Evolutionary conservation across 2,329 filamentous ascomycete species (phyloP).

Genomic region (Penicillium sp.): DNA sequence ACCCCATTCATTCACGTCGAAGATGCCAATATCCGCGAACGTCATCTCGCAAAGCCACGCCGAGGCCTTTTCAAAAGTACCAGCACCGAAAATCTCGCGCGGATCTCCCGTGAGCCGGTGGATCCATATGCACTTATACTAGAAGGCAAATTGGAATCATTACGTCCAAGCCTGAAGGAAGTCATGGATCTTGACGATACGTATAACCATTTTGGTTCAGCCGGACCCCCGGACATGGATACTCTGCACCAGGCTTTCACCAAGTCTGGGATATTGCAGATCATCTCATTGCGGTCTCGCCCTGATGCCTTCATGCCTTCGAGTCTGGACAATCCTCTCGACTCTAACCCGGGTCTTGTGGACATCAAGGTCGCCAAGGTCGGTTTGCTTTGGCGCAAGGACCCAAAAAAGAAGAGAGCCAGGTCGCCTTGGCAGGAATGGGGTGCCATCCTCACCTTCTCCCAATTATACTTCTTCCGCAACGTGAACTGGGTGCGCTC

Average conservation of each 20-base stretch:
- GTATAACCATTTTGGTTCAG: conserved; percentile 82
- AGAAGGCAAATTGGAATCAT: conserved; percentile 78
- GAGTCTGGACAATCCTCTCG: conserved; percentile 79
- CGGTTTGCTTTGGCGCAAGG: conserved; percentile 91
- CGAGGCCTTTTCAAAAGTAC: conserved; percentile 69
- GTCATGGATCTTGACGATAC: conserved; percentile 89
- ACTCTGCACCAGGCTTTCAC: conserved; percentile 87
- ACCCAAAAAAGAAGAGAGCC: conserved; percentile 88
- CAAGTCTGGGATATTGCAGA: conserved; percentile 87
- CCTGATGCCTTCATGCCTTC: conserved; percentile 95
- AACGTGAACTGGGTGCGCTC: conserved; percentile 92
- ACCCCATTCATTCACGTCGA: conserved; percentile 98
- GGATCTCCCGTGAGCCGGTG: conserved; percentile 76
- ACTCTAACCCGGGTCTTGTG: conserved; percentile 87
- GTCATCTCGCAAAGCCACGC: conserved; percentile 71
- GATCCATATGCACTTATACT: conserved; percentile 95
- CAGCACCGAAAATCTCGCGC: conserved; percentile 65
- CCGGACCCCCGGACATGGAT: conserved; percentile 73
- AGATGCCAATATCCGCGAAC: conserved; percentile 74
- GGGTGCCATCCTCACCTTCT: conserved; percentile 95
- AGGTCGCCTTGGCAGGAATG: conserved; percentile 98
- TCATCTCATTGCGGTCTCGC: conserved; percentile 88
- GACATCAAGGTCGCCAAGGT: conserved; percentile 98
- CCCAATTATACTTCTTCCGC: conserved; percentile 93
- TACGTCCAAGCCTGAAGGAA: conserved; percentile 87